A percentile compares a stretch with the other conserved stretches of the same genome.
Evolutionary conservation across 805 yeast species (phyloP).

Genomic region (Sugiyamaella floridensis): DNA sequence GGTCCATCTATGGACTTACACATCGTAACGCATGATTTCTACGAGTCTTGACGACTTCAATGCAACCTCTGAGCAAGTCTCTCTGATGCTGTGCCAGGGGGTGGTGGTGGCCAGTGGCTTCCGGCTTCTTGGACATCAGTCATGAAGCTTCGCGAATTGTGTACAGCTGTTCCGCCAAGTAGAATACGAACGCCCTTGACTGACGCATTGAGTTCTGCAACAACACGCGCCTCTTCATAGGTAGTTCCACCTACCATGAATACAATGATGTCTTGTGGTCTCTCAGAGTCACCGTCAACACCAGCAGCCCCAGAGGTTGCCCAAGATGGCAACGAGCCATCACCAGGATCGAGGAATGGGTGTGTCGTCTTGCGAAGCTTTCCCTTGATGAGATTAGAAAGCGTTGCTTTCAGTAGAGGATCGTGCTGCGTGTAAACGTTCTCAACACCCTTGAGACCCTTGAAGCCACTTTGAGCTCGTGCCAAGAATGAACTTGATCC

Average conservation of each 20-base stretch:
- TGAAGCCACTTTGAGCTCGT: slow-evolving; percentile 37
- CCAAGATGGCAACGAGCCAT: slow-evolving; percentile 25
- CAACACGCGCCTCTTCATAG: slow-evolving; percentile 81
- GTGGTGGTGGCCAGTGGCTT: slow-evolving; percentile 31
- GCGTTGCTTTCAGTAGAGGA: slow-evolving; percentile 56
- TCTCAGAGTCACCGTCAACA: slow-evolving; percentile 21
- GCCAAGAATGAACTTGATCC: slow-evolving; percentile 34
- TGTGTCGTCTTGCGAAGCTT: slow-evolving; percentile 35
- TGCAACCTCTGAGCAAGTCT: slow-evolving; percentile 5
- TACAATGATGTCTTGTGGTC: slow-evolving; percentile 33
- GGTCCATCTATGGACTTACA: background rate
- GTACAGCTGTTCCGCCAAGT: slow-evolving; percentile 72
- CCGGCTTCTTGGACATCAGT: slow-evolving; percentile 34
- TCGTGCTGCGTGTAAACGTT: slow-evolving; percentile 82
- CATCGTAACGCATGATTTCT: background rate
- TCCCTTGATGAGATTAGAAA: slow-evolving; percentile 38
- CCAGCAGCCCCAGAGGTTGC: slow-evolving; percentile 14
- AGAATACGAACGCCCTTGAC: slow-evolving; percentile 53
- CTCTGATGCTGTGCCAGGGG: slow-evolving; percentile 9
- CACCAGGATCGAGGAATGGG: slow-evolving; percentile 39
- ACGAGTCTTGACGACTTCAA: background rate
- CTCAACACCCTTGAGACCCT: slow-evolving; percentile 40
- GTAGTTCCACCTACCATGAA: slow-evolving; percentile 78
- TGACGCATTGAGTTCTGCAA: slow-evolving; percentile 58
- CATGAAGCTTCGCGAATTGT: slow-evolving; percentile 41